phyloP scores from a whole-genome alignment of 345 rosid genomes.

The Eucalyptus dawsonii region DNA sequence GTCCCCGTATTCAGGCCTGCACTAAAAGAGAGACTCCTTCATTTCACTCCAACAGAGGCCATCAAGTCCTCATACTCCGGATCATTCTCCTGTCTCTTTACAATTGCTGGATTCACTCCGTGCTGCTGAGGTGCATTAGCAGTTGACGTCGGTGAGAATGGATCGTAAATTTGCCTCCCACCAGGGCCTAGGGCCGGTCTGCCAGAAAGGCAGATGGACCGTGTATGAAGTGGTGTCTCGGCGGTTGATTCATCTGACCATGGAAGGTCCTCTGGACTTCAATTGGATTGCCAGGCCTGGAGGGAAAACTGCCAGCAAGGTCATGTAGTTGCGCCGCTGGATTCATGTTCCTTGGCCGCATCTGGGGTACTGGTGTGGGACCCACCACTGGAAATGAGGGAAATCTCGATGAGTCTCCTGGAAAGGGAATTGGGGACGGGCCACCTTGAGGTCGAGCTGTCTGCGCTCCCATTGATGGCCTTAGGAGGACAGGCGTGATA shows the following conservation, averaged over 20 bases:
- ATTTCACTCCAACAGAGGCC: slow-evolving; percentile 59
- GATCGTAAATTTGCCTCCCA: slow-evolving; percentile 69
- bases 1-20: background rate
- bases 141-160: slow-evolving; percentile 64
- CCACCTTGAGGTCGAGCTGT: slow-evolving; percentile 3
- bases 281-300: slow-evolving; percentile 32
- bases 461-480: slow-evolving; percentile 33
- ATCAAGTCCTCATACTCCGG: slow-evolving; percentile 62
- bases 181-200: slow-evolving; percentile 9
- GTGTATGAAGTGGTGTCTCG: slow-evolving; percentile 17
- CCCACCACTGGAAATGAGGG: slow-evolving; percentile 26
- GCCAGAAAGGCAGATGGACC: background rate
- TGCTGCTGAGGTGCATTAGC: slow-evolving; percentile 26
- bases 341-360: slow-evolving; percentile 33
- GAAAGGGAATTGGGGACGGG: slow-evolving; percentile 1
- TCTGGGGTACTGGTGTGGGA: slow-evolving; percentile 17
- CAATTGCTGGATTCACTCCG: slow-evolving; percentile 7
- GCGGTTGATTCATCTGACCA: slow-evolving; percentile 1
- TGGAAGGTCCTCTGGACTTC: slow-evolving; percentile 27
- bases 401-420: slow-evolving; percentile 18
- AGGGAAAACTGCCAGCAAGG: slow-evolving; percentile 29
- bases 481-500: slow-evolving; percentile 21
- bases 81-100: slow-evolving; percentile 35
- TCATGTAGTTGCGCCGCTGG: slow-evolving; percentile 18
- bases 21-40: background rate